Percentiles rank a stretch among this genome's conserved stretches.
These are phyloP conservation scores for Plasmodium vivax DNA, from an alignment of 169 alveolate genomes.

Conservation along the genomic window DNA sequence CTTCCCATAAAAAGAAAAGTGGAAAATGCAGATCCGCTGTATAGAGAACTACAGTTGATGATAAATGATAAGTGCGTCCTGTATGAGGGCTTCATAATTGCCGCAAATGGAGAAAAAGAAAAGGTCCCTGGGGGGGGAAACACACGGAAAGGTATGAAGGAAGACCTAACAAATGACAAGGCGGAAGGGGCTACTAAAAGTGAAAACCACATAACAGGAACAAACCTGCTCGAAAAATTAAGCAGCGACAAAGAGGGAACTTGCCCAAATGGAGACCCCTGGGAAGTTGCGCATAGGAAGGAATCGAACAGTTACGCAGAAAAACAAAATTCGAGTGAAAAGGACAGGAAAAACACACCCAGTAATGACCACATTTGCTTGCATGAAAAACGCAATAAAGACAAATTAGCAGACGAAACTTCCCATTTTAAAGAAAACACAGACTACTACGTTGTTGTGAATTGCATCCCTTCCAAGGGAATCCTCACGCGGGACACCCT, in stretches of 20 bases:
- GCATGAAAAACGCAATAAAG: background rate
- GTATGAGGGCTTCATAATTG: slow-evolving; percentile 57
- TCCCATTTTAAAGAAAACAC: background rate
- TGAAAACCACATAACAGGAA: background rate
- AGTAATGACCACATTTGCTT: background rate
- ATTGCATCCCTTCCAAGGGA: slow-evolving; percentile 54
- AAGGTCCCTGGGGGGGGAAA: background rate
- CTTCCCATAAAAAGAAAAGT: slow-evolving; percentile 28
- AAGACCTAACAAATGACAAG: background rate
- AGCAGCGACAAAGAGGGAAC: background rate
- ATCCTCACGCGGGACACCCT: slow-evolving; percentile 39
- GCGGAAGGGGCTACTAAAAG: background rate
- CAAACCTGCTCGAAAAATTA: background rate
- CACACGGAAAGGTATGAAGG: background rate
- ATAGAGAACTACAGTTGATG: slow-evolving; percentile 17
- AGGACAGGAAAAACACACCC: background rate
- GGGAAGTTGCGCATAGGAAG: background rate
- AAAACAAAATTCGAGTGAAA: background rate
- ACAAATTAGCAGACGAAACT: background rate
- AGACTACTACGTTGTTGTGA: slow-evolving; percentile 22
- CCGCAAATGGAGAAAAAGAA: background rate
- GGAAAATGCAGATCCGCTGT: background rate
- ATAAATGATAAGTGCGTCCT: slow-evolving; percentile 21
- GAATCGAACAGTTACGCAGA: background rate
- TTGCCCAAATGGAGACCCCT: background rate